phyloP scores from a whole-genome alignment of 1,284 basidiomycete species.

The Pseudozyma thailandica region DNA sequence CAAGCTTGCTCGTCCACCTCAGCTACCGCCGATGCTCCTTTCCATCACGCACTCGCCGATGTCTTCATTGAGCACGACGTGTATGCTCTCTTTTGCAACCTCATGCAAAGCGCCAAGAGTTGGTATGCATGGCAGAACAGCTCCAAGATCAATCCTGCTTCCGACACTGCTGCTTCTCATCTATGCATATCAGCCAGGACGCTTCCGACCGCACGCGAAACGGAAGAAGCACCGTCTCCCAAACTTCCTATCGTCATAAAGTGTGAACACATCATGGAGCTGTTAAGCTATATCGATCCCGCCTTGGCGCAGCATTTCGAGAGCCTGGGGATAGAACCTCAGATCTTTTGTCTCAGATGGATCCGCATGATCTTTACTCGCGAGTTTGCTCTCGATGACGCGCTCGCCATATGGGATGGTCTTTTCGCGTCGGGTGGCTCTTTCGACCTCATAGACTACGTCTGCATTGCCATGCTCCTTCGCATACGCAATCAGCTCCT shows the following conservation, averaged over 20 bases:
- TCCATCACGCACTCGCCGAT: conserved; percentile 36
- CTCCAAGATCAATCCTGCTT: background rate
- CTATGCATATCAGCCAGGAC: conserved; percentile 7
- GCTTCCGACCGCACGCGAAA: background rate
- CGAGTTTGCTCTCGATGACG: conserved; percentile 54
- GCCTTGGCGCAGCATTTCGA: conserved; percentile 53
- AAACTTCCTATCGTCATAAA: conserved; percentile 45
- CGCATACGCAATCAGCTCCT: conserved; percentile 60
- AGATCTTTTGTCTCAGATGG: conserved; percentile 64
- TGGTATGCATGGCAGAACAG: conserved; percentile 58
- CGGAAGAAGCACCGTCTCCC: background rate
- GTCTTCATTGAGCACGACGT: conserved; percentile 58
- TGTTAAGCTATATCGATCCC: conserved; percentile 49
- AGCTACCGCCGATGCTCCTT: conserved; percentile 14
- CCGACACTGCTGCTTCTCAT: background rate
- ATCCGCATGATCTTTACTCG: conserved; percentile 62
- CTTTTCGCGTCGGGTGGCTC: conserved; percentile 49
- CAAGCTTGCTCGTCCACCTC: background rate
- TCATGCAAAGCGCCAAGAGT: conserved; percentile 54
- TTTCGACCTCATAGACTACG: conserved; percentile 55
- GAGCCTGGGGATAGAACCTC: conserved; percentile 59
- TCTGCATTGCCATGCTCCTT: conserved; percentile 64
- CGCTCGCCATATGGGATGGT: conserved; percentile 63
- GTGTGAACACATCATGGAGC: conserved; percentile 40
- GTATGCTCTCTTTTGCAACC: conserved; percentile 49